Conservation (phyloP, 2,329 filamentous ascomycete species). For the Fusarium camptoceras region DNA sequence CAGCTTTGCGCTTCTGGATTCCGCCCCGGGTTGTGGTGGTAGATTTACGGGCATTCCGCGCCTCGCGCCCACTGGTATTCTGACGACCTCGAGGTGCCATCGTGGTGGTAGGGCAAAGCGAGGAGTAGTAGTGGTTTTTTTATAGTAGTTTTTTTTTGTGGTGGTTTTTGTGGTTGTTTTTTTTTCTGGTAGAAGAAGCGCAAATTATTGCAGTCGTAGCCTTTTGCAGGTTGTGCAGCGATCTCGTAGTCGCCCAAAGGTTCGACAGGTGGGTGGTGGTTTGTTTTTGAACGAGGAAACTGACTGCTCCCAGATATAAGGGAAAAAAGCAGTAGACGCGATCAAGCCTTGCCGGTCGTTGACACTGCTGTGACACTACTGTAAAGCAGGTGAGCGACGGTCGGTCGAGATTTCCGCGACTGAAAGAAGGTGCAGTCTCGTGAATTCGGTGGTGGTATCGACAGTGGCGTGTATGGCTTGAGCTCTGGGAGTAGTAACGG, state of each 20-base stretch:
- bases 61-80: conserved; percentile 47
- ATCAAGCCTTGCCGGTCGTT: neutral
- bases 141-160: conserved; percentile 1
- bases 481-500: neutral
- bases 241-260: conserved; percentile 2
- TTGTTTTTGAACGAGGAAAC: neutral
- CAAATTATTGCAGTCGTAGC: conserved; percentile 1
- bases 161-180: conserved; percentile 1
- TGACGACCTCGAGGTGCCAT: conserved; percentile 54
- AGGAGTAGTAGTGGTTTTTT: conserved; percentile 1
- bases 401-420: conserved; percentile 18
- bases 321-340: neutral
- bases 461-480: neutral
- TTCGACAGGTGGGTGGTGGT: neutral
- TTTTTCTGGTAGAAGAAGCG: conserved; percentile 20
- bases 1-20: conserved; percentile 61
- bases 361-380: conserved; percentile 1
- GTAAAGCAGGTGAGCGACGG: conserved; percentile 7
- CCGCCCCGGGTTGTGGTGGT: conserved; percentile 58
- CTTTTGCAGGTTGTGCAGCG: conserved; percentile 1
- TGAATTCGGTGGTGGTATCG: conserved; percentile 9
- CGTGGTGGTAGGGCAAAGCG: conserved; percentile 7
- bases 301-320: neutral
- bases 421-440: conserved; percentile 11
- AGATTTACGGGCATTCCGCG: conserved; percentile 48